These are phyloP conservation scores for Penicillium verrucosum DNA, from an alignment of 2,329 filamentous ascomycete species.

Conservation along the genomic window DNA sequence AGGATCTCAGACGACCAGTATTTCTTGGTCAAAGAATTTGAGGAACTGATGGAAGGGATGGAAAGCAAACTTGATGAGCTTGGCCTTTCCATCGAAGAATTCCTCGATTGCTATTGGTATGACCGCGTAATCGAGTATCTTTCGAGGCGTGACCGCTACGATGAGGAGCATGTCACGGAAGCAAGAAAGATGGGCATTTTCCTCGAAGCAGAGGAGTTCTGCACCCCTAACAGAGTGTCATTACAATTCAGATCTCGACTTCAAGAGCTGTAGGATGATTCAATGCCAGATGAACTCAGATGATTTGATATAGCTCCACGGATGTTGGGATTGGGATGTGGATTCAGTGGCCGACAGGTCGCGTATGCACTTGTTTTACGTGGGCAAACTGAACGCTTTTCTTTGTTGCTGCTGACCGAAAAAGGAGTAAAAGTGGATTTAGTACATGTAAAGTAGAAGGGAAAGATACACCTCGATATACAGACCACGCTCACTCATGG, in stretches of 20 bases:
- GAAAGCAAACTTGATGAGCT: not conserved
- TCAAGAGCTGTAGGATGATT: not conserved
- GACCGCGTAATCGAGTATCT: slow-evolving; percentile 1
- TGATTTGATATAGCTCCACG: not conserved
- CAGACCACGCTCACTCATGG: not conserved
- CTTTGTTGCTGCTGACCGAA: too few species aligned
- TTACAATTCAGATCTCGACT: not conserved
- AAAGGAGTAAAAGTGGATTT: too few species aligned
- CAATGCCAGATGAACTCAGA: not conserved
- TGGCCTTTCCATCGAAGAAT: slow-evolving; percentile 4
- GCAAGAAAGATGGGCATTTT: not conserved
- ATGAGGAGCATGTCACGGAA: slow-evolving; percentile 1
- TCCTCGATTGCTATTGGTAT: slow-evolving; percentile 8
- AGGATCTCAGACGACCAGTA: slow-evolving; percentile 5
- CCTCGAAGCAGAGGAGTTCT: not conserved
- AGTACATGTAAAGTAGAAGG: not conserved
- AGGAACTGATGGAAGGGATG: slow-evolving; percentile 1
- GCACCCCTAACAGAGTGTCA: not conserved
- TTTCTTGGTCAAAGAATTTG: not conserved
- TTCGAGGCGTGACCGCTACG: slow-evolving; percentile 1
- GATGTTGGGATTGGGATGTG: not conserved
- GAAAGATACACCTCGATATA: not conserved
- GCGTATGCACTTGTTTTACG: too few species aligned
- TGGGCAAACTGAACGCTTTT: too few species aligned
- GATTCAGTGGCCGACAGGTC: not conserved